These are phyloP conservation scores for Fusarium denticulatum DNA, from an alignment of 2,329 filamentous ascomycete species.

Conservation along the genomic window DNA sequence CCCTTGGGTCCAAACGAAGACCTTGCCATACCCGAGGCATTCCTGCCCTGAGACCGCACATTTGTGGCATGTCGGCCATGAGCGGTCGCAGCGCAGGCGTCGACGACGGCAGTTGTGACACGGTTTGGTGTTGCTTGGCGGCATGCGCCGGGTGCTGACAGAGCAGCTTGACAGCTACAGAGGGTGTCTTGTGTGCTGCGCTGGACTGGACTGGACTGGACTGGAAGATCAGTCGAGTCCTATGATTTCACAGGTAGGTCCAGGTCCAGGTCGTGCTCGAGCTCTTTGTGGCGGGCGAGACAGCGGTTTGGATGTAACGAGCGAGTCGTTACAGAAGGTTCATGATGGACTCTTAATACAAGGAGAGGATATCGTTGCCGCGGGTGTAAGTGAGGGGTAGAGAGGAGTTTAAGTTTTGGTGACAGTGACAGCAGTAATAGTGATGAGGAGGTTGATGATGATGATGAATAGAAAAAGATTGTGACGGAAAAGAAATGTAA, in stretches of 20 bases:
- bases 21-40: conserved; percentile 70
- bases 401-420: not conserved
- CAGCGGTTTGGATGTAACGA: conserved; percentile 35
- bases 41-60: conserved; percentile 64
- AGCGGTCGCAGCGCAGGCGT: conserved; percentile 70
- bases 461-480: conserved; percentile 16
- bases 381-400: conserved; percentile 5
- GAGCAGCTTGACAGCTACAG: conserved; percentile 36
- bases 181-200: conserved; percentile 11
- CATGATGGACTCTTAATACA: conserved; percentile 32
- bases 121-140: conserved; percentile 53
- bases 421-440: not conserved
- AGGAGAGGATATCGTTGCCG: conserved; percentile 11
- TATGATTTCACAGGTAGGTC: conserved; percentile 22
- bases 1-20: conserved; percentile 68
- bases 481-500: conserved; percentile 19
- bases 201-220: not conserved
- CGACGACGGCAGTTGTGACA: conserved; percentile 72
- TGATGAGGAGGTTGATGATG: conserved; percentile 4
- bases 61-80: conserved; percentile 68
- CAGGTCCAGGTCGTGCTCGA: conserved; percentile 34
- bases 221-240: conserved; percentile 4
- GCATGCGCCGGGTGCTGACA: conserved; percentile 46
- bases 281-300: conserved; percentile 28
- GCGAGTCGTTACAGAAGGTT: conserved; percentile 34